Evolutionary conservation across 768 basidiomycete species (phyloP).

Genomic region (Tricholomella constricta): DNA sequence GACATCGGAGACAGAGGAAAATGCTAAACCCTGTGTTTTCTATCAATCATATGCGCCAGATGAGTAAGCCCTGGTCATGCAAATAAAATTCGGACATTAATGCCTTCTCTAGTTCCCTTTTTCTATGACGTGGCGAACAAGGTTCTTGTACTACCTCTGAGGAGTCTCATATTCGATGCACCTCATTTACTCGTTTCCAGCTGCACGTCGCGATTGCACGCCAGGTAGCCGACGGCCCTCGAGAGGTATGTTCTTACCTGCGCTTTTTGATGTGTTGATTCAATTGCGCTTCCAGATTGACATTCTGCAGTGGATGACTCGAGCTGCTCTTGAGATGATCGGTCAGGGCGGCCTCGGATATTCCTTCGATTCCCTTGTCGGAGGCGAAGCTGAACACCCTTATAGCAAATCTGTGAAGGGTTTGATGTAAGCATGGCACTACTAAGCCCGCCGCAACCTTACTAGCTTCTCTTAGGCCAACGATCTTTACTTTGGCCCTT

Average conservation of each 20-base stretch:
- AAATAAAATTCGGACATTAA: too few relatives aligned
- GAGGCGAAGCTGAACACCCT: too few relatives aligned
- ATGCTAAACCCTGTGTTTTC: slow-evolving; percentile 23
- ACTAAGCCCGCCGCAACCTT: neutral
- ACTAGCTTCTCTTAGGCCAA: neutral
- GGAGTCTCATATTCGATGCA: neutral
- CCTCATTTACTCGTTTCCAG: neutral
- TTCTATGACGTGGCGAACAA: slow-evolving; percentile 20
- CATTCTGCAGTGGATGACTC: slow-evolving; percentile 21
- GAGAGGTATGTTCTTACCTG: slow-evolving; percentile 4
- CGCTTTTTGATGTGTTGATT: neutral
- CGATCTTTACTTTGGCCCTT: slow-evolving; percentile 10
- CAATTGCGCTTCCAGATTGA: slow-evolving; percentile 13
- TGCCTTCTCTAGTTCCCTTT: slow-evolving; percentile 10
- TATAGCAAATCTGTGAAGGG: slow-evolving; percentile 9
- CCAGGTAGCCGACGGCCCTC: slow-evolving; percentile 7
- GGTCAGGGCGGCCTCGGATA: slow-evolving; percentile 22
- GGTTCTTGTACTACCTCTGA: slow-evolving; percentile 7
- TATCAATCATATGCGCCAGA: slow-evolving; percentile 18
- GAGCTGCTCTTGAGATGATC: slow-evolving; percentile 22
- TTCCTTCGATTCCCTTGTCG: slow-evolving; percentile 16
- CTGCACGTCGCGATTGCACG: slow-evolving; percentile 6
- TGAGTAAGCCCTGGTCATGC: slow-evolving; percentile 7
- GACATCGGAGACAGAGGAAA: slow-evolving; percentile 19
- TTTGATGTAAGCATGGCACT: neutral